Conservation (phyloP, 306 rosid genomes). For the Crotalaria pallida region DNA sequence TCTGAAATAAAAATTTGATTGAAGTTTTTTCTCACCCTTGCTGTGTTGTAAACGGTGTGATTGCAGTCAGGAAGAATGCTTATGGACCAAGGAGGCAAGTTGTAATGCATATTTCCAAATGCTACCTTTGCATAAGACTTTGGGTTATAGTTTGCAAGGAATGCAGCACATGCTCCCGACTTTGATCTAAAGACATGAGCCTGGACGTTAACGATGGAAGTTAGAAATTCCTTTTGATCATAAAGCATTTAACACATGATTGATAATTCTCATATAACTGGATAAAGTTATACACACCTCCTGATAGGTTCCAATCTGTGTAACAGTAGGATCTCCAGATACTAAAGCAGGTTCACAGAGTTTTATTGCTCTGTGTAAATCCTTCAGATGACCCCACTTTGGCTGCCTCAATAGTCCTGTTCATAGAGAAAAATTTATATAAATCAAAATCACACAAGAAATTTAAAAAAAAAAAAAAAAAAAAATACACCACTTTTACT, state of each 20-base stretch:
- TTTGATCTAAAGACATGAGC: conserved; percentile 87
- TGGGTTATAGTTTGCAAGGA: conserved; percentile 83
- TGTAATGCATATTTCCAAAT: conserved; percentile 83
- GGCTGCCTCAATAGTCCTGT: conserved; percentile 91
- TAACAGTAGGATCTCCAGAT: conserved; percentile 63
- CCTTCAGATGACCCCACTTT: conserved; percentile 98
- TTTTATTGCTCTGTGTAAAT: conserved; percentile 92
- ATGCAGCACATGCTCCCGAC: conserved; percentile 91
- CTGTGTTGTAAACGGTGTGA: conserved; percentile 85
- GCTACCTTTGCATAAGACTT: conserved; percentile 66
- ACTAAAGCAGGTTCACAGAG: conserved; percentile 90
- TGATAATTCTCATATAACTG: neutral
- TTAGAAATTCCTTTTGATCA: conserved; percentile 10
- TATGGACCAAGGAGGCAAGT: conserved; percentile 95
- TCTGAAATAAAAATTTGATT: neutral
- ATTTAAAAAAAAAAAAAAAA: too few relatives aligned
- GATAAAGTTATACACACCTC: conserved; percentile 56
- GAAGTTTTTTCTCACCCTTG: conserved; percentile 66
- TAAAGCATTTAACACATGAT: conserved; percentile 14
- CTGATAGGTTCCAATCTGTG: conserved; percentile 69
- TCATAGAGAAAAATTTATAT: neutral
- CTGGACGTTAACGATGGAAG: conserved; percentile 30
- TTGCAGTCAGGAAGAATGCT: conserved; percentile 99
- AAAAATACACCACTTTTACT: neutral
- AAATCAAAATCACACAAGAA: neutral